Evolutionary conservation across 352 stramenopile species (phyloP), one percentile per base, ranked within the genome.

Genomic region (Phytopythium oedochilum): DNA sequence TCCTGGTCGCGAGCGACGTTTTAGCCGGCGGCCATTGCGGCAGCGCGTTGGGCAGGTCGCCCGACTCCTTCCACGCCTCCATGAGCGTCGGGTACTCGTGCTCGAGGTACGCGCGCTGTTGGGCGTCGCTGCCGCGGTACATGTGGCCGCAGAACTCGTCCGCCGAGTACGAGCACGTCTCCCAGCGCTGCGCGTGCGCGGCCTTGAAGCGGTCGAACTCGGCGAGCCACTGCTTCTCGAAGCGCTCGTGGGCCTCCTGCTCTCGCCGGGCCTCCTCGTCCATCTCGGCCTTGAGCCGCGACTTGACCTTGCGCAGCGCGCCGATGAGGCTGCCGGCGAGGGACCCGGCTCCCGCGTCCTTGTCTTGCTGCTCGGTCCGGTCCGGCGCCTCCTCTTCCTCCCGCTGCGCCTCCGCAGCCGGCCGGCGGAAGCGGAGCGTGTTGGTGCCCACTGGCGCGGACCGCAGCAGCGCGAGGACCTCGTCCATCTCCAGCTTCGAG

Each of bases 101-200:
- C 23, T 80, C 49, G 31, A 89, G 39, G 31, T 66, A 64, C 32
- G 63, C 54, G 35, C 80, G 68, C 57, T 85, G 70, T 38, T 85
- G 74, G 35, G 35, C 40, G 55, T 85, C 64, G 40, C 67, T 70
- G 17, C 67, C 79, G 44, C 76, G 70, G 52, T 80, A 86, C 29
- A 89, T 46, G 40, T 84, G 53, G 0, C 76, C 79, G 36, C 79
- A 89, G 53, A 89, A 89, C 26, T 86, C 76, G 51, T 88, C 70
- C 9, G 79, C 76, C 5, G 64, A 71, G 66, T 88, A 81, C 20
- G 71, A 86, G 54, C 79, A 89, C 14, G 76, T 86, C 51, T 85
- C 66, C 79, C 78, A 87, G 63, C 79, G 80, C 26, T 47, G 49
- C 36, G 69, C 51, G 48, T 86, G 71, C 55, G 78, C 64, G 35